Percentiles rank a stretch among this genome's conserved stretches.
phyloP scores from a whole-genome alignment of 345 rosid genomes.

The Linum usitatissimum region DNA sequence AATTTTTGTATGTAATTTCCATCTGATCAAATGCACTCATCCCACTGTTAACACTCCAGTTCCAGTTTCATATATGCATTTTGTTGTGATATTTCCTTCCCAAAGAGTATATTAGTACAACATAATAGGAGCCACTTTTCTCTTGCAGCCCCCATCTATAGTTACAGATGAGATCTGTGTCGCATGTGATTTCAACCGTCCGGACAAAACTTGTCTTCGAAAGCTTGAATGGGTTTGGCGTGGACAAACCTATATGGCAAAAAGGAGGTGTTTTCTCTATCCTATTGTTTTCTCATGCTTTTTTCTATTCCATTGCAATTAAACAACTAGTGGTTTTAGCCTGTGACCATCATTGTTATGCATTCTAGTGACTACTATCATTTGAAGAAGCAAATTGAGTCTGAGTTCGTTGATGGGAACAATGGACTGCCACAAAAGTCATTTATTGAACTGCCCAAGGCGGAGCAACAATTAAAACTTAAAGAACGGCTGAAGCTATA shows the following conservation, averaged over 20 bases:
- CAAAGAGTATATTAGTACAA: constrained; percentile 3
- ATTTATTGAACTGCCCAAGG: constrained; percentile 75
- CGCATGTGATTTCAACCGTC: constrained; percentile 95
- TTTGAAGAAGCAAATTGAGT: constrained; percentile 86
- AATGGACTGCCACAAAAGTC: constrained; percentile 56
- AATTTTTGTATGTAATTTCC: background rate
- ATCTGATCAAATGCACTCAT: background rate
- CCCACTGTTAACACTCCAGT: background rate
- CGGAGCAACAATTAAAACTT: constrained; percentile 65
- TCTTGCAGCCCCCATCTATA: constrained; percentile 81
- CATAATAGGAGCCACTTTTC: constrained; percentile 14
- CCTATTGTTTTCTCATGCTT: constrained; percentile 1
- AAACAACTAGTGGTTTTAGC: constrained; percentile 14
- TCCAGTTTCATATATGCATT: background rate
- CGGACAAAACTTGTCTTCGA: constrained; percentile 83
- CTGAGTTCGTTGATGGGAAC: constrained; percentile 61
- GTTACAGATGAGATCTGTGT: constrained; percentile 88
- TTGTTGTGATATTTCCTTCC: background rate
- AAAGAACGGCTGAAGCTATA: constrained; percentile 83
- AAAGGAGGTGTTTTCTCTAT: constrained; percentile 51
- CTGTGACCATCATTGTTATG: constrained; percentile 9
- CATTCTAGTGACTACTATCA: constrained; percentile 81
- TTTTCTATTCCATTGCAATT: constrained; percentile 11
- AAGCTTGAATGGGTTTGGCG: constrained; percentile 99
- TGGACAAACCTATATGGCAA: constrained; percentile 79